Conservation (phyloP, 768 basidiomycete species). For the Suillus decipiens region DNA sequence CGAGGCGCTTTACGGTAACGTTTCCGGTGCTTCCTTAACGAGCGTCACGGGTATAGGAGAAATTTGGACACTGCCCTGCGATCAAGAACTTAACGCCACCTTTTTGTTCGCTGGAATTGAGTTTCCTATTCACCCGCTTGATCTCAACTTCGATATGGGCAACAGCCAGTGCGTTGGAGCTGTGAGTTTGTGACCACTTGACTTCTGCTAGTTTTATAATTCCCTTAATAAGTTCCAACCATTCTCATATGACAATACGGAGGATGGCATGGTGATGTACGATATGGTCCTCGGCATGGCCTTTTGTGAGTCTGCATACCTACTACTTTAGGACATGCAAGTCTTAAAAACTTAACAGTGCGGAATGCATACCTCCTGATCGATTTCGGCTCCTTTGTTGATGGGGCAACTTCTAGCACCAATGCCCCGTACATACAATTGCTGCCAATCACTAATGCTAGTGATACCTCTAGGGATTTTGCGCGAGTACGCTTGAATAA, state of each 20-base stretch:
- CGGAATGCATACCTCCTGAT: conserved; percentile 66
- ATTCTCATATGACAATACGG: conserved; percentile 48
- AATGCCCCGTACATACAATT: conserved; percentile 63
- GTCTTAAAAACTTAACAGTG: conserved; percentile 39
- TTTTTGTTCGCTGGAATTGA: conserved; percentile 58
- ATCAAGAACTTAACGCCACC: conserved; percentile 62
- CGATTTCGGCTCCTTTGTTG: conserved; percentile 64
- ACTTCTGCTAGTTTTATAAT: background rate
- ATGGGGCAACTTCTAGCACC: conserved; percentile 37
- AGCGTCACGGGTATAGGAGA: conserved; percentile 42
- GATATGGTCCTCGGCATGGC: conserved; percentile 76
- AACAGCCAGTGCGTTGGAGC: conserved; percentile 39
- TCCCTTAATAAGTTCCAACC: conserved; percentile 61
- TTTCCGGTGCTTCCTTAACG: conserved; percentile 53
- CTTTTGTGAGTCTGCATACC: conserved; percentile 49
- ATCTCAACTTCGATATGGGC: conserved; percentile 41
- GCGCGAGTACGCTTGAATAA: conserved; percentile 13
- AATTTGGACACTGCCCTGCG: conserved; percentile 66
- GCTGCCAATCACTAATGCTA: conserved; percentile 54
- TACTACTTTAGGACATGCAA: conserved; percentile 3
- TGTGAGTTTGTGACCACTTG: conserved; percentile 36
- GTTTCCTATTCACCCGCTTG: conserved; percentile 69
- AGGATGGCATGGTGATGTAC: conserved; percentile 29
- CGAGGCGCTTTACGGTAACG: conserved; percentile 58
- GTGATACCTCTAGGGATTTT: conserved; percentile 33